A percentile compares a stretch with the other conserved stretches of the same genome.
phyloP scores from a whole-genome alignment of 1,139 yeast genomes.

The Arxiozyma heterogenica region DNA sequence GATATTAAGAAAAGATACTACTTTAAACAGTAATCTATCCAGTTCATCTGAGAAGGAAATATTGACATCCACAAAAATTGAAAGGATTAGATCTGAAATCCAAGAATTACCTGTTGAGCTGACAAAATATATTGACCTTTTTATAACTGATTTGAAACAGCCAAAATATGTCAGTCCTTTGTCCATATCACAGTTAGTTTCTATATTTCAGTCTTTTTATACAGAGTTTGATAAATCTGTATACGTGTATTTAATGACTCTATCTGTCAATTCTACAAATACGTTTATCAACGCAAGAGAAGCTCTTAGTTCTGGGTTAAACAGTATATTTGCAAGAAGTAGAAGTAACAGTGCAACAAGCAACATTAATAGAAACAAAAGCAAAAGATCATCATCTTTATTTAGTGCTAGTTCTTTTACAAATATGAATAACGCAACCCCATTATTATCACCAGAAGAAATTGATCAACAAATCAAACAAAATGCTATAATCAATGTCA shows the following conservation, averaged over 20 bases:
- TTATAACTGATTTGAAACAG: slow-evolving; percentile 43
- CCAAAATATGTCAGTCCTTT: slow-evolving; percentile 49
- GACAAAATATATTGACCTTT: slow-evolving; percentile 32
- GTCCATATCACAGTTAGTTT: slow-evolving; percentile 42
- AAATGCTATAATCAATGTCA: slow-evolving; percentile 22
- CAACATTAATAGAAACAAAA: slow-evolving; percentile 9
- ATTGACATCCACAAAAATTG: slow-evolving; percentile 20
- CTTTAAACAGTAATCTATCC: not conserved
- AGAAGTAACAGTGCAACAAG: slow-evolving; percentile 24
- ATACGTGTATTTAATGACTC: slow-evolving; percentile 18
- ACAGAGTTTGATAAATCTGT: slow-evolving; percentile 24
- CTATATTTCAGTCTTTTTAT: slow-evolving; percentile 48
- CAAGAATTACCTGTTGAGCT: slow-evolving; percentile 32
- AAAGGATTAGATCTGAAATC: slow-evolving; percentile 12
- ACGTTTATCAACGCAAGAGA: slow-evolving; percentile 22
- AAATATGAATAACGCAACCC: slow-evolving; percentile 11
- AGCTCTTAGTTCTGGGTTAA: slow-evolving; percentile 27
- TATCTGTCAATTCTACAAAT: slow-evolving; percentile 3
- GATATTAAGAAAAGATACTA: not conserved
- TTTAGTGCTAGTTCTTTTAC: slow-evolving; percentile 22
- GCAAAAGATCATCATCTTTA: slow-evolving; percentile 24
- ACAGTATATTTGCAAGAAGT: slow-evolving; percentile 31
- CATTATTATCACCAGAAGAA: slow-evolving; percentile 26
- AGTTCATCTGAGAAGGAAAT: not conserved
- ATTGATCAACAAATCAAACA: slow-evolving; percentile 19